Conservation (phyloP, 768 basidiomycete species). For the Tulasnella sp. region DNA sequence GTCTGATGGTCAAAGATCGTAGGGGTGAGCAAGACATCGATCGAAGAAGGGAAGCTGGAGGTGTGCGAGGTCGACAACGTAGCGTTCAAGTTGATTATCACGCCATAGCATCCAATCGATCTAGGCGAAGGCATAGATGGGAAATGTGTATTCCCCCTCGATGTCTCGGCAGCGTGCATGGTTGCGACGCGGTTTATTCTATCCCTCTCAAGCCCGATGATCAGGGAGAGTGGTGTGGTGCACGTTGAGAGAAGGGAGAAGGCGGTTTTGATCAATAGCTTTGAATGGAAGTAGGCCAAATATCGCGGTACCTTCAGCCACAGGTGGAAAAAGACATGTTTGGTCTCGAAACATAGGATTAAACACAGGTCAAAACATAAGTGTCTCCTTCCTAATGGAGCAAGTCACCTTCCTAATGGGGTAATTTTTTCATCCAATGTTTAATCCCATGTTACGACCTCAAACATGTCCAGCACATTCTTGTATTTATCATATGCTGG, state of each 20-base stretch:
- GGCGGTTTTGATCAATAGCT: conserved; percentile 6
- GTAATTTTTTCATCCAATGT: too few relatives aligned
- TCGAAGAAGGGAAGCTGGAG: not conserved
- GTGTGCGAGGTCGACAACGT: conserved; percentile 15
- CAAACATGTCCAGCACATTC: too few relatives aligned
- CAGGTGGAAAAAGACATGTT: not conserved
- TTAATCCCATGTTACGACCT: too few relatives aligned
- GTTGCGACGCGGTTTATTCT: conserved; percentile 18
- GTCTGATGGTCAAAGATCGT: conserved; percentile 3
- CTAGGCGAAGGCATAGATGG: not conserved
- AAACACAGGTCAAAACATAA: too few relatives aligned
- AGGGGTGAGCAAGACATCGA: conserved; percentile 2
- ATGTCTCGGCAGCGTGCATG: not conserved
- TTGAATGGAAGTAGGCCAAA: not conserved
- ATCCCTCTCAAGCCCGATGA: conserved; percentile 15
- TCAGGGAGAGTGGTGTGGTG: conserved; percentile 2
- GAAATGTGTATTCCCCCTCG: conserved; percentile 18
- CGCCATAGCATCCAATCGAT: conserved; percentile 19
- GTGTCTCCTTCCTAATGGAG: too few relatives aligned
- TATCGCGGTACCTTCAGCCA: not conserved
- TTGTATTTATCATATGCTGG: too few relatives aligned
- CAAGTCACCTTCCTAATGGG: too few relatives aligned
- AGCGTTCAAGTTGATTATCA: conserved; percentile 13
- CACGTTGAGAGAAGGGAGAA: not conserved
- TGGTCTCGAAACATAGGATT: too few relatives aligned